Evolutionary conservation across 2,329 filamentous ascomycete genomes (phyloP), one percentile per base, ranked within the genome.

Genomic region (Stemphylium lycopersici): DNA sequence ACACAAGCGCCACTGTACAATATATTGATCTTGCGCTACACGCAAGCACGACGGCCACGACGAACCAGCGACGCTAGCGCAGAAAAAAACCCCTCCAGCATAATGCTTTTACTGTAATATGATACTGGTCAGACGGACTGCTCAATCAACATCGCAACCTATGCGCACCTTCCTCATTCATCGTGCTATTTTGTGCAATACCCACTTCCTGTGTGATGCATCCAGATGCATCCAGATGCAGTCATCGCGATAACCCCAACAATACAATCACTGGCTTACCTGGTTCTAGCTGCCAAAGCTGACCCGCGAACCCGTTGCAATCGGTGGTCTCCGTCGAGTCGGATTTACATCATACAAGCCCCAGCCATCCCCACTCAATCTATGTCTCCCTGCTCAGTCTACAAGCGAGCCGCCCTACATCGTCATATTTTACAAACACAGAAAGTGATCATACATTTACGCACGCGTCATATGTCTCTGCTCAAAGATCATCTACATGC

Each of bases 161-260:
- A 57, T 48, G 20, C 15, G 44, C 49, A 65, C 63, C 62, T 65
- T 58, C 61, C 59, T 61, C 13, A 57, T 63, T 52, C 10, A 56
- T 56, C 36, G 43, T 34, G 37, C 37, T 39, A 49, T 40, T n/a
- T 7, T 48, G 47, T 48, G 44, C 37, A 20, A 22, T 52, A 44
- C 42, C 58, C 56, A 58, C 49, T 51, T 37, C 29, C 57, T 52
- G 52, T 52, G 43, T 53, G 29, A n/a, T 16, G 41, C 45, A 24
- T 32, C 32, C 26, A 12, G 20, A 32, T 13, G 36, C 45, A 24
- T 32, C 32, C 26, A 12, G 20, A 32, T 13, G 36, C 26, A 29
- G 45, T 18, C 18, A 48, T 40, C 12, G 24, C 26, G 40, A 53
- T 40, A 44, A 33, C 36, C 52, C 41, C 46, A 48, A 47, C 46